A percentile compares a stretch with the other conserved stretches of the same genome.
Conservation (phyloP, 1,284 basidiomycete genomes). For the Singerocomus inundabilis region DNA sequence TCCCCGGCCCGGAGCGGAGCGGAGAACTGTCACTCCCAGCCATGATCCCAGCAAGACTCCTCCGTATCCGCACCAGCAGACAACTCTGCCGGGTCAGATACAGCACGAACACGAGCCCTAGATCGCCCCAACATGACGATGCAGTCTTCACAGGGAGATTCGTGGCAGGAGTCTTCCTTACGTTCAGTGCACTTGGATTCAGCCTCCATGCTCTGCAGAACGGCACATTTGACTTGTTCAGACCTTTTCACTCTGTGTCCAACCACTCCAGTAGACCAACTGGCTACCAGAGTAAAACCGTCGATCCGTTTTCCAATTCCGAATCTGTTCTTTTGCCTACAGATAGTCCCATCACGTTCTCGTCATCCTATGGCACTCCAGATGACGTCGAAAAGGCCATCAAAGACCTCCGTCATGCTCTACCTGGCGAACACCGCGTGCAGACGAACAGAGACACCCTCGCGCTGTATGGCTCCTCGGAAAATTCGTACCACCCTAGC, state of each 20-base stretch:
- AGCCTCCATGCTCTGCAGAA: conserved; percentile 18
- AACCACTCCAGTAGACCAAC: neutral
- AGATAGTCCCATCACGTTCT: conserved; percentile 3
- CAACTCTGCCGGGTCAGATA: conserved; percentile 4
- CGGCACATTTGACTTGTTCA: neutral
- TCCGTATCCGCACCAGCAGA: neutral
- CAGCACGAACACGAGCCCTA: neutral
- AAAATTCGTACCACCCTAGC: conserved; percentile 64
- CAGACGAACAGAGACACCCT: conserved; percentile 50
- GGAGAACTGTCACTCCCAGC: neutral
- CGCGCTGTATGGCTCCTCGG: conserved; percentile 59
- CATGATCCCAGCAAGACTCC: neutral
- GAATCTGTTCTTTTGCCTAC: neutral
- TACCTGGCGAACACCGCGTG: conserved; percentile 47
- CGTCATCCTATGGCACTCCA: conserved; percentile 43
- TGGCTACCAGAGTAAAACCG: conserved; percentile 3
- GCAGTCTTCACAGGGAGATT: conserved; percentile 9
- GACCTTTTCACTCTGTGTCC: neutral
- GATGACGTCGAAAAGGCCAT: conserved; percentile 54
- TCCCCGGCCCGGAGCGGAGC: neutral
- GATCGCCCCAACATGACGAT: conserved; percentile 1
- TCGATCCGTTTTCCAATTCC: neutral
- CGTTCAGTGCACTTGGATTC: conserved; percentile 20
- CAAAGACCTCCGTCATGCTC: conserved; percentile 45
- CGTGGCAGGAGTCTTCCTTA: conserved; percentile 20